Evolutionary conservation across 208 protist genomes (phyloP).

Genomic region (Wallacemonas collosoma): DNA sequence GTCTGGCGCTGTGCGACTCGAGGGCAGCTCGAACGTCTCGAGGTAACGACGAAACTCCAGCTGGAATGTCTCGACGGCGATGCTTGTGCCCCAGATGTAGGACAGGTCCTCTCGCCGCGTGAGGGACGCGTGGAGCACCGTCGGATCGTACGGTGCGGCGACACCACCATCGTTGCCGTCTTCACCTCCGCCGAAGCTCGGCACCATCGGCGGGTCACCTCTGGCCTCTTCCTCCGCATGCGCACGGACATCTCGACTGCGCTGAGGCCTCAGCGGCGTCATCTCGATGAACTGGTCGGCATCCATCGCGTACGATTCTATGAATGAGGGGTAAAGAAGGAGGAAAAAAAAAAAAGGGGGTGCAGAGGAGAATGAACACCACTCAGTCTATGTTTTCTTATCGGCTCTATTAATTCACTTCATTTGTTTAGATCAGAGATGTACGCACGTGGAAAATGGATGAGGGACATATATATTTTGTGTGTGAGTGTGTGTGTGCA

Average conservation of each 20-base stretch:
- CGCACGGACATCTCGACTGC: conserved; percentile 16
- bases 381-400: no score
- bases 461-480: no score
- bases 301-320: conserved; percentile 32
- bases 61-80: conserved; percentile 84
- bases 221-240: background rate
- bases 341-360: background rate
- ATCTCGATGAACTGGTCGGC: conserved; percentile 53
- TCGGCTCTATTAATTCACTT: no score
- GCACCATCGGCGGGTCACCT: background rate
- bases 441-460: no score
- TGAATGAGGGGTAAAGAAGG: background rate
- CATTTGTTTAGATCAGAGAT: no score
- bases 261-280: conserved; percentile 54
- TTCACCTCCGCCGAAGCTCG: conserved; percentile 10
- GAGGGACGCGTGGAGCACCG: conserved; percentile 17
- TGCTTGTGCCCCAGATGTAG: conserved; percentile 91
- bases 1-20: background rate
- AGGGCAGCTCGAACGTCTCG: conserved; percentile 58
- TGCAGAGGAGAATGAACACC: no score
- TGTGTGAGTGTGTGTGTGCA: no score
- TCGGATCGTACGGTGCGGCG: background rate
- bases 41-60: conserved; percentile 79
- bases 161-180: background rate
- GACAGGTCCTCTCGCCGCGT: conserved; percentile 74